Percentiles rank a stretch among this genome's conserved stretches.
phyloP scores from a whole-genome alignment of 129 eudicot species.

The Glebionis coronaria region DNA sequence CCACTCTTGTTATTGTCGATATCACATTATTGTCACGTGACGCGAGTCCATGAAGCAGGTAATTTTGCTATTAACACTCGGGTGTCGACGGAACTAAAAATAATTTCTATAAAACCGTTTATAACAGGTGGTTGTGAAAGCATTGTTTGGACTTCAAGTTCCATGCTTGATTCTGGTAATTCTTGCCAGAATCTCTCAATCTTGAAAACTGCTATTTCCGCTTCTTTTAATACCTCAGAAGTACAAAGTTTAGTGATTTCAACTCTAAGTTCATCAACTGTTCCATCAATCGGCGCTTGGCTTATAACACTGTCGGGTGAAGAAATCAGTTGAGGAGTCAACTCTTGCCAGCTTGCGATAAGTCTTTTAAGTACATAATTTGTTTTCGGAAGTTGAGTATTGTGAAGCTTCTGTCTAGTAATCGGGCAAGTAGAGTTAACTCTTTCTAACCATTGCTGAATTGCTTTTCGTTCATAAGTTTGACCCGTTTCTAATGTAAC shows the following conservation, averaged over 20 bases:
- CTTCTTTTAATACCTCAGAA: constrained; percentile 57
- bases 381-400: constrained; percentile 66
- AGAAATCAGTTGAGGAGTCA: constrained; percentile 37
- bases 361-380: constrained; percentile 74
- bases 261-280: constrained; percentile 39
- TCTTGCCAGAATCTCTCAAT: constrained; percentile 64
- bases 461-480: constrained; percentile 75
- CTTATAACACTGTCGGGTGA: constrained; percentile 53
- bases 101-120: constrained; percentile 71
- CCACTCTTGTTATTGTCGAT: constrained; percentile 64
- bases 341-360: constrained; percentile 73
- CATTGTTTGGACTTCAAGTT: constrained; percentile 51
- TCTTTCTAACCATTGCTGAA: constrained; percentile 79
- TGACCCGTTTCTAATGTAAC: constrained; percentile 91
- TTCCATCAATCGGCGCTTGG: constrained; percentile 50
- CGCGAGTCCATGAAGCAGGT: constrained; percentile 70
- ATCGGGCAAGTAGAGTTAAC: constrained; percentile 78
- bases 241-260: constrained; percentile 61
- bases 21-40: constrained; percentile 48
- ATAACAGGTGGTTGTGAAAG: constrained; percentile 70
- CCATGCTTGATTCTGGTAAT: constrained; percentile 21
- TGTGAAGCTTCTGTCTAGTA: constrained; percentile 66
- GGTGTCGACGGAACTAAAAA: constrained; percentile 61
- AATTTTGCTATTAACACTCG: constrained; percentile 50
- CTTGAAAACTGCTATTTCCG: constrained; percentile 54